phyloP scores from a whole-genome alignment of 257 asterid genomes.

The Solanum pinnatisectum region DNA sequence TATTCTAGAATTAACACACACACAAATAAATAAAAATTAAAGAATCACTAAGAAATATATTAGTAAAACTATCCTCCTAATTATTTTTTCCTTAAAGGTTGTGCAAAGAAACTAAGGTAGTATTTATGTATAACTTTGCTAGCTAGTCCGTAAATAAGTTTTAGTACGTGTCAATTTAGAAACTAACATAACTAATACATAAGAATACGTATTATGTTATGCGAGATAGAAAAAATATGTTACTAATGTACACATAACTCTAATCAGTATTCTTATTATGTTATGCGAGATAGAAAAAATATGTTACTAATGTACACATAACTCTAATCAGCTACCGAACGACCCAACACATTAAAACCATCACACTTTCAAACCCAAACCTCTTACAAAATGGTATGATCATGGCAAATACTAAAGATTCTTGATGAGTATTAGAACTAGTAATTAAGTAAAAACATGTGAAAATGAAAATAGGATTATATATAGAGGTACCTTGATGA shows the following conservation, averaged over 20 bases:
- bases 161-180: background rate
- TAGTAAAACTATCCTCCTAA: background rate
- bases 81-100: background rate
- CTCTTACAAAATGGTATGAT: background rate
- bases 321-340: background rate
- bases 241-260: background rate
- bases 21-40: too few relatives aligned
- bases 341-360: background rate
- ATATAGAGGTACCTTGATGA: conserved; percentile 36
- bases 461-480: background rate
- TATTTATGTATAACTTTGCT: background rate
- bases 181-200: background rate
- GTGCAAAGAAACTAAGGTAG: background rate
- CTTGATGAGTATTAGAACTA: background rate
- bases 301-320: background rate
- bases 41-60: too few relatives aligned
- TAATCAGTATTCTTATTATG: background rate
- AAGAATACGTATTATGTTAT: background rate
- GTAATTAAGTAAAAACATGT: background rate
- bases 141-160: too few relatives aligned
- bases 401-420: background rate
- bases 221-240: background rate
- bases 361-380: background rate
- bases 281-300: background rate
- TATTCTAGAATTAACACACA: too few relatives aligned